A percentile compares a stretch with the other conserved stretches of the same genome.
These are phyloP conservation scores for Hygrophila difformis DNA, from an alignment of 257 asterid genomes.

Conservation along the genomic window DNA sequence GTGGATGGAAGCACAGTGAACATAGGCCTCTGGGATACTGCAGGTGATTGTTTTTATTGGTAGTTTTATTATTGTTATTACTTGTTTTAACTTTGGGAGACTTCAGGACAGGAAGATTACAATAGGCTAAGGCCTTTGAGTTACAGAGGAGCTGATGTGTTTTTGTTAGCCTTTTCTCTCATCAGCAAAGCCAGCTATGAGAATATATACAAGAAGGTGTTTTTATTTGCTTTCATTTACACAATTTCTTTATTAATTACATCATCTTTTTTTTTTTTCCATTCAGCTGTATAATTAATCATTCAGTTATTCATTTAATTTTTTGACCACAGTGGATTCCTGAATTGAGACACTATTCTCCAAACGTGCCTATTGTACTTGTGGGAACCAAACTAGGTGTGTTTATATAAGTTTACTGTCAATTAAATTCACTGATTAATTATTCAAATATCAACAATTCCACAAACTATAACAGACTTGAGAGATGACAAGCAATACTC, in stretches of 20 bases:
- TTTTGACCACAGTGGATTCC: constrained; percentile 58
- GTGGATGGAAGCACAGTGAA: constrained; percentile 84
- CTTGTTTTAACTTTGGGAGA: not conserved
- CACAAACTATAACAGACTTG: too few species aligned
- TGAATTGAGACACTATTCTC: constrained; percentile 67
- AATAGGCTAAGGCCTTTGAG: constrained; percentile 79
- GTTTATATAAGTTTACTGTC: too few species aligned
- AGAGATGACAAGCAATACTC: constrained; percentile 74
- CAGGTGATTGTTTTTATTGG: constrained; percentile 31
- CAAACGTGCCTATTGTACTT: constrained; percentile 66
- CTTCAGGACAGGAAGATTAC: constrained; percentile 88
- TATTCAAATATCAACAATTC: too few species aligned
- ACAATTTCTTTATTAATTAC: too few species aligned
- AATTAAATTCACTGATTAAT: too few species aligned
- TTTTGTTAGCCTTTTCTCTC: constrained; percentile 66
- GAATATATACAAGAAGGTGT: constrained; percentile 68
- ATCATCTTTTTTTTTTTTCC: too few species aligned
- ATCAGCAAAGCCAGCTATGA: constrained; percentile 88
- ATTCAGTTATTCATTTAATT: too few species aligned
- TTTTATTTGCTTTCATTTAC: too few species aligned
- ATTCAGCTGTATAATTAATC: too few species aligned
- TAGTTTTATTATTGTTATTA: not conserved
- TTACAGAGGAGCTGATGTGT: constrained; percentile 87
- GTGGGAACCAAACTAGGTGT: constrained; percentile 86
- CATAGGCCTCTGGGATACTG: constrained; percentile 92